A percentile compares a stretch with the other conserved stretches of the same genome.
These are phyloP conservation scores for Thielaviopsis punctulata DNA, from an alignment of 2,329 filamentous ascomycete genomes.

Conservation along the genomic window DNA sequence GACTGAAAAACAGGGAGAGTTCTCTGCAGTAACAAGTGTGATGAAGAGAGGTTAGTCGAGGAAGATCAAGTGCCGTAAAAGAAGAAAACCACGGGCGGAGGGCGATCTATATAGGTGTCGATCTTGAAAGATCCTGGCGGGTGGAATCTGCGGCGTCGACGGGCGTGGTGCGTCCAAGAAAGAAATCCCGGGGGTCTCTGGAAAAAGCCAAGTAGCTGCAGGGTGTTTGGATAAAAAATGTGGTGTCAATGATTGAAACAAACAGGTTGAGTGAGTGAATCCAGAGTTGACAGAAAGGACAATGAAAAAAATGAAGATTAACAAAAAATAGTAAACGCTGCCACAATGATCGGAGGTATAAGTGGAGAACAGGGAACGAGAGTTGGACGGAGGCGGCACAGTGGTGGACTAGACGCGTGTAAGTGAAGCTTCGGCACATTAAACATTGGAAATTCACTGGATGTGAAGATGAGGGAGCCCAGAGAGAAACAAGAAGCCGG, in stretches of 20 bases:
- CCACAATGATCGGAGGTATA: conserved; percentile 3
- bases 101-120: neutral
- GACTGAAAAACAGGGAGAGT: neutral
- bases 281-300: conserved; percentile 17
- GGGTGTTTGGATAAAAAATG: conserved; percentile 1
- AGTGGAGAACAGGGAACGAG: conserved; percentile 4
- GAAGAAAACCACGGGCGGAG: neutral
- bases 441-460: neutral
- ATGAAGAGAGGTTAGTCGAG: conserved; percentile 4
- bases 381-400: conserved; percentile 10
- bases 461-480: neutral
- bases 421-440: conserved; percentile 1
- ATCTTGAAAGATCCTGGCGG: neutral
- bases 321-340: conserved; percentile 12
- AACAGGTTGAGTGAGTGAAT: neutral
- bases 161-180: neutral
- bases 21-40: neutral
- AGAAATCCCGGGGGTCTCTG: neutral
- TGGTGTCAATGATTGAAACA: conserved; percentile 9
- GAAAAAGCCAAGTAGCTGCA: neutral
- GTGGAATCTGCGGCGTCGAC: neutral
- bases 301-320: conserved; percentile 15
- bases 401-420: conserved; percentile 2
- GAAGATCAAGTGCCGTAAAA: neutral
- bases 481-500: neutral